phyloP scores from a whole-genome alignment of 805 yeast genomes.

The Sugiyamaella boreocaroliniensis region DNA sequence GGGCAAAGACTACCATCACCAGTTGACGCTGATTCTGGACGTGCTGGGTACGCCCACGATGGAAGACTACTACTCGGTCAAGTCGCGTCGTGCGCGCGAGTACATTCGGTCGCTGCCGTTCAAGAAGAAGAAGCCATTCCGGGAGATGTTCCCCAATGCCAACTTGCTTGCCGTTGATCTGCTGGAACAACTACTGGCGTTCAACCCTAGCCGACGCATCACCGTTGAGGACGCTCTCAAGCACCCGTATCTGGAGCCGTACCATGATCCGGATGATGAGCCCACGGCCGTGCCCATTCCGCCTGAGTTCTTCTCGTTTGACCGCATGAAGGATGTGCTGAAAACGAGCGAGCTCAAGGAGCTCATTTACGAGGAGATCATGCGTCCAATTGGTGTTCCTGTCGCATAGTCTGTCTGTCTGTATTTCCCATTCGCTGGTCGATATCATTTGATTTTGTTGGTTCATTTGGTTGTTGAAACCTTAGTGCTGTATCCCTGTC shows the following conservation, averaged over 20 bases:
- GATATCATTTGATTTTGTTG: not conserved
- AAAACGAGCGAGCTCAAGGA: conserved; percentile 69
- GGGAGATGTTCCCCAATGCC: conserved; percentile 42
- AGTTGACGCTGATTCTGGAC: conserved; percentile 75
- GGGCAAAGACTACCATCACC: conserved; percentile 90
- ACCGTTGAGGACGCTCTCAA: conserved; percentile 76
- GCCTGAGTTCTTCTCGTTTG: conserved; percentile 83
- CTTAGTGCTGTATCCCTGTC: no score
- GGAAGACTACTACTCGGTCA: conserved; percentile 66
- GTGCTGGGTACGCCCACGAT: conserved; percentile 81
- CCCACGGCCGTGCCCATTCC: conserved; percentile 81
- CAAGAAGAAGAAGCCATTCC: conserved; percentile 54
- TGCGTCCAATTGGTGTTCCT: conserved; percentile 29
- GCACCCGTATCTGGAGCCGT: conserved; percentile 81
- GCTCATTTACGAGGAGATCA: conserved; percentile 74
- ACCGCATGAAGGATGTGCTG: conserved; percentile 71
- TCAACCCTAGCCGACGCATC: conserved; percentile 77
- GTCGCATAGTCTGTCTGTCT: not conserved
- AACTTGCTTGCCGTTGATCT: conserved; percentile 66
- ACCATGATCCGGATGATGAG: conserved; percentile 93
- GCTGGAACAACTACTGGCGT: conserved; percentile 62
- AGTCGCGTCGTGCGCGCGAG: conserved; percentile 79
- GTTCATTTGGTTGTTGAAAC: no score
- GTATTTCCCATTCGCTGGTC: not conserved
- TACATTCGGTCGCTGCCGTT: conserved; percentile 76